Conservation (phyloP, 345 rosid genomes). For the Laguncularia racemosa region DNA sequence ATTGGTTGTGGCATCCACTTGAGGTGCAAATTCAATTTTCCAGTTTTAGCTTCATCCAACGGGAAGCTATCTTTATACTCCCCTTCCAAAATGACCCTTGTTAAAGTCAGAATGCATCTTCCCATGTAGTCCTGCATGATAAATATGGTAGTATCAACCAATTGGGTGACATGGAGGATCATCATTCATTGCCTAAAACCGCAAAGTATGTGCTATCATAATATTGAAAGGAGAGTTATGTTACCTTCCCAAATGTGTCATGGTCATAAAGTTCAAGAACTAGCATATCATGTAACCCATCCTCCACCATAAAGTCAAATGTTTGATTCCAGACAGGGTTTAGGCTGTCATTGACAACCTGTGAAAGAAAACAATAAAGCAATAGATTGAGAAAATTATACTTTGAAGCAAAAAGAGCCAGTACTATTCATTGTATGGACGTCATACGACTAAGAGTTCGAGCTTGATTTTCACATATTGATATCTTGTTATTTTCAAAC, state of each 20-base stretch:
- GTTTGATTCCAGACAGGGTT: slow-evolving; percentile 99
- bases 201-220: background rate
- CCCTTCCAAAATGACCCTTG: slow-evolving; percentile 85
- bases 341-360: slow-evolving; percentile 87
- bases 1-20: slow-evolving; percentile 93
- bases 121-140: slow-evolving; percentile 77
- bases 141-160: background rate
- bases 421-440: background rate
- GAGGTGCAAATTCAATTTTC: slow-evolving; percentile 55
- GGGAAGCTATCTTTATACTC: slow-evolving; percentile 61
- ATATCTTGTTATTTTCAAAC: no score
- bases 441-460: no score
- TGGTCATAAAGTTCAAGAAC: slow-evolving; percentile 91
- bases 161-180: no score
- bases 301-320: slow-evolving; percentile 96
- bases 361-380: slow-evolving; percentile 7
- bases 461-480: no score
- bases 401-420: background rate
- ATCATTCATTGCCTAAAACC: background rate
- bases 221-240: background rate
- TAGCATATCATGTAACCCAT: slow-evolving; percentile 95
- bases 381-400: background rate
- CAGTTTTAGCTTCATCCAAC: slow-evolving; percentile 67
- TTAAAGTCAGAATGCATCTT: slow-evolving; percentile 91
- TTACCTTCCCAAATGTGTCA: slow-evolving; percentile 98